Evolutionary conservation across 2,329 filamentous ascomycete species (phyloP).

Genomic region (Botrytis squamosa): DNA sequence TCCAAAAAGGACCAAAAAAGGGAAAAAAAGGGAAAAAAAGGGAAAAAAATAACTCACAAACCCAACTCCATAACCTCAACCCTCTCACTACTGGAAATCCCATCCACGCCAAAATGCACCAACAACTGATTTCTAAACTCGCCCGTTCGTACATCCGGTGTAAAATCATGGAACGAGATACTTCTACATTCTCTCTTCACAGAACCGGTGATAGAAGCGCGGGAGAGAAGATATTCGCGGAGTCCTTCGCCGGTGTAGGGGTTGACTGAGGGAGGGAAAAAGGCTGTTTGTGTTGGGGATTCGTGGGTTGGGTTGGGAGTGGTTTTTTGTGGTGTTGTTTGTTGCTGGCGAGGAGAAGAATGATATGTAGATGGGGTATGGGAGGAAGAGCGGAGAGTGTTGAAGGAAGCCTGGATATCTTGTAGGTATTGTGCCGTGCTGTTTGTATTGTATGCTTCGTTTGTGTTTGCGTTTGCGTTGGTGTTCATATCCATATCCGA

Average conservation of each 20-base stretch:
- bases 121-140: constrained; percentile 28
- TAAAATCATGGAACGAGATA: constrained; percentile 36
- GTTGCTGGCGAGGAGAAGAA: background rate
- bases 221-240: constrained; percentile 31
- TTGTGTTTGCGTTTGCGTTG: background rate
- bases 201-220: constrained; percentile 27
- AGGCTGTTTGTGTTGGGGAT: too few species aligned
- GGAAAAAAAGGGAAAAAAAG: background rate
- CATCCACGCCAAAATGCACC: constrained; percentile 26
- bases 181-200: constrained; percentile 29
- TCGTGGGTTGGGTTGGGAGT: background rate
- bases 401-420: background rate
- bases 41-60: constrained; percentile 30
- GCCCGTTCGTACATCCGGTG: constrained; percentile 28
- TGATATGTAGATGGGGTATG: background rate
- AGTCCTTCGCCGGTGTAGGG: constrained; percentile 33
- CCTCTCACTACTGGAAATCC: constrained; percentile 16
- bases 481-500: background rate
- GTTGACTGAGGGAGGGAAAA: constrained; percentile 24
- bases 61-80: constrained; percentile 33
- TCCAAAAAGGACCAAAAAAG: background rate
- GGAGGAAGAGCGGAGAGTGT: background rate
- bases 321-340: background rate
- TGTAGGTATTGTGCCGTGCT: background rate
- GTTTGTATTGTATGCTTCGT: background rate